phyloP scores from a whole-genome alignment of 768 basidiomycete genomes.

The Agrocybe pediades region DNA sequence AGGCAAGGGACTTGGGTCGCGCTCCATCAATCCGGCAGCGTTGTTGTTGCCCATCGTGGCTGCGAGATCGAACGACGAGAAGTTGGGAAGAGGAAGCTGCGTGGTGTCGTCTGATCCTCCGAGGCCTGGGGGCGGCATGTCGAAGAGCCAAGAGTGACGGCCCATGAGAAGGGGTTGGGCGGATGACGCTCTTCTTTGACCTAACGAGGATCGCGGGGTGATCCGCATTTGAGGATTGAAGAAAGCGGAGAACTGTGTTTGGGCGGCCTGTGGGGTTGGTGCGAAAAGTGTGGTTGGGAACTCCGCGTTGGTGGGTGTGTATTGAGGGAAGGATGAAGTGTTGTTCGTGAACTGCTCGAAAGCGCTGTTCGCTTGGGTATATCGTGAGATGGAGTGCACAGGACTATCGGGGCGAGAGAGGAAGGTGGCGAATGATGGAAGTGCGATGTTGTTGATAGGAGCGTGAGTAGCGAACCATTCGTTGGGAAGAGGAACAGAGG shows the following conservation, averaged over 20 bases:
- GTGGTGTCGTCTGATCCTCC: no score
- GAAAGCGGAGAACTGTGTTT: background rate
- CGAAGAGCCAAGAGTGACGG: constrained; percentile 11
- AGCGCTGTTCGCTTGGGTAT: background rate
- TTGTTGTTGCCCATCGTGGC: background rate
- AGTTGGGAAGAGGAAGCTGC: no score
- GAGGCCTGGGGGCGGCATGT: background rate
- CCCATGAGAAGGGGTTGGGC: constrained; percentile 15
- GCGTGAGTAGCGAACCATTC: constrained; percentile 29
- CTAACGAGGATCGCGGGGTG: constrained; percentile 8
- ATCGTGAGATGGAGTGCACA: background rate
- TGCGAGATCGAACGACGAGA: background rate
- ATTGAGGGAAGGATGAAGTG: background rate
- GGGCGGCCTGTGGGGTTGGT: background rate
- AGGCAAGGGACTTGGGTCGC: constrained; percentile 17
- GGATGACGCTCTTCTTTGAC: constrained; percentile 13
- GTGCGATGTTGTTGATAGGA: constrained; percentile 35
- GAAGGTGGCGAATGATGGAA: constrained; percentile 23
- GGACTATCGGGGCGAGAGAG: background rate
- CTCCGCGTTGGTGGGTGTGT: constrained; percentile 36
- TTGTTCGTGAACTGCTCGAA: background rate
- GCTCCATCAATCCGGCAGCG: constrained; percentile 7
- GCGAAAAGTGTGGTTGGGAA: constrained; percentile 25
- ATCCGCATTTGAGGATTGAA: background rate
- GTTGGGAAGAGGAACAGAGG: constrained; percentile 66